Conservation (phyloP, 1,139 yeast genomes). For the Blastobotrys persicus region DNA sequence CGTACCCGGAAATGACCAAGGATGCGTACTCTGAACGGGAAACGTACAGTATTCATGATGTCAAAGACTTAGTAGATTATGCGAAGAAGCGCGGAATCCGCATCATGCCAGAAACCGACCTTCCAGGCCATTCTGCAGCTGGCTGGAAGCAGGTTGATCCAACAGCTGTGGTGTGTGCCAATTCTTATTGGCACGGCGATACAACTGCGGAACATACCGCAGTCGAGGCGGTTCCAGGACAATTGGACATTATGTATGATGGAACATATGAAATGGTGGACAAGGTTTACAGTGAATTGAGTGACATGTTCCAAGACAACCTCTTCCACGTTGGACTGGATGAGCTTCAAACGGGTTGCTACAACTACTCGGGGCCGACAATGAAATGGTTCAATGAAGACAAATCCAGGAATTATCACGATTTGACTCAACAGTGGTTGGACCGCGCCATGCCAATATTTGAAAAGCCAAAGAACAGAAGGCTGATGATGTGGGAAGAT, state of each 20-base stretch:
- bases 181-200: conserved; percentile 29
- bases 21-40: conserved; percentile 45
- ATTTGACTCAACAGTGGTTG: conserved; percentile 44
- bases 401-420: conserved; percentile 34
- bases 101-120: conserved; percentile 48
- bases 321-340: conserved; percentile 50
- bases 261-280: conserved; percentile 41
- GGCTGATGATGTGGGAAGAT: conserved; percentile 51
- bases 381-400: conserved; percentile 38
- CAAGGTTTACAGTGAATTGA: conserved; percentile 42
- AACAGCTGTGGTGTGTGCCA: conserved; percentile 40
- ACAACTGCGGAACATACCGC: conserved; percentile 36
- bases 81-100: conserved; percentile 45
- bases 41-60: conserved; percentile 38
- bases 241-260: conserved; percentile 42
- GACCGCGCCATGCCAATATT: conserved; percentile 43
- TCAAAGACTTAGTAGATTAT: conserved; percentile 39
- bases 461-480: conserved; percentile 29
- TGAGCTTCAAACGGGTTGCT: conserved; percentile 44
- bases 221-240: conserved; percentile 41
- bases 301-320: conserved; percentile 40
- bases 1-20: conserved; percentile 43
- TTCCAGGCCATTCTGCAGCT: conserved; percentile 50
- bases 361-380: conserved; percentile 37
- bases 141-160: conserved; percentile 46